These are phyloP conservation scores for Moniliella sp. DNA, from an alignment of 1,284 basidiomycete species.

Conservation along the genomic window DNA sequence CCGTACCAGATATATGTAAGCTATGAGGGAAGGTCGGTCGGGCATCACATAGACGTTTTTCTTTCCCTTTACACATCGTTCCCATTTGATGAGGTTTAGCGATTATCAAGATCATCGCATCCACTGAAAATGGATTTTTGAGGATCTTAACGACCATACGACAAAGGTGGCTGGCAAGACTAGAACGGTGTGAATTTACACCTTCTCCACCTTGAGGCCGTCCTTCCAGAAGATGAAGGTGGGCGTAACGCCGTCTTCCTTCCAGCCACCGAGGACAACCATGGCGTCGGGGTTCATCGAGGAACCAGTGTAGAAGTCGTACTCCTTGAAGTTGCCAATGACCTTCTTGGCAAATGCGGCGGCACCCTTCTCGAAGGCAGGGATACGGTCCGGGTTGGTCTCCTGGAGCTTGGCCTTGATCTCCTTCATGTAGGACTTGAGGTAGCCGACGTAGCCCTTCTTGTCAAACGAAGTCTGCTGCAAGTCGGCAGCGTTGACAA, in stretches of 20 bases:
- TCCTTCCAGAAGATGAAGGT: constrained; percentile 42
- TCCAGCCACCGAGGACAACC: constrained; percentile 36
- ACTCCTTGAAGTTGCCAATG: constrained; percentile 69
- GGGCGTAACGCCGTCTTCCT: constrained; percentile 43
- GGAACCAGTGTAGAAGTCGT: constrained; percentile 69
- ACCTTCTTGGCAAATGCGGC: constrained; percentile 44
- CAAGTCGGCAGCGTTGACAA: constrained; percentile 78
- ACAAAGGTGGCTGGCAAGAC: too few relatives aligned
- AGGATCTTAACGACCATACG: too few relatives aligned
- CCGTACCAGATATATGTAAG: too few relatives aligned
- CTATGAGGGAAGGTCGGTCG: too few relatives aligned
- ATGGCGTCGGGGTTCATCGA: constrained; percentile 39
- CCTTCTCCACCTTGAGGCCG: constrained; percentile 30
- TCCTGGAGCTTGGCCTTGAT: constrained; percentile 43
- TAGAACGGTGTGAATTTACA: too few relatives aligned
- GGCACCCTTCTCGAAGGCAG: constrained; percentile 66
- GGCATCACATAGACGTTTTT: too few relatives aligned
- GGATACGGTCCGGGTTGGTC: constrained; percentile 51
- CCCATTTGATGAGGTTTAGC: too few relatives aligned
- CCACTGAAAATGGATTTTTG: too few relatives aligned
- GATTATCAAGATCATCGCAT: too few relatives aligned
- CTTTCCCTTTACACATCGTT: too few relatives aligned
- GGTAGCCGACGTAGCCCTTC: constrained; percentile 61
- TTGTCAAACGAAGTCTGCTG: constrained; percentile 70
- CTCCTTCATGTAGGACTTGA: constrained; percentile 71